Conservation (phyloP, 2,329 filamentous ascomycete species). For the Penicillium hordei region DNA sequence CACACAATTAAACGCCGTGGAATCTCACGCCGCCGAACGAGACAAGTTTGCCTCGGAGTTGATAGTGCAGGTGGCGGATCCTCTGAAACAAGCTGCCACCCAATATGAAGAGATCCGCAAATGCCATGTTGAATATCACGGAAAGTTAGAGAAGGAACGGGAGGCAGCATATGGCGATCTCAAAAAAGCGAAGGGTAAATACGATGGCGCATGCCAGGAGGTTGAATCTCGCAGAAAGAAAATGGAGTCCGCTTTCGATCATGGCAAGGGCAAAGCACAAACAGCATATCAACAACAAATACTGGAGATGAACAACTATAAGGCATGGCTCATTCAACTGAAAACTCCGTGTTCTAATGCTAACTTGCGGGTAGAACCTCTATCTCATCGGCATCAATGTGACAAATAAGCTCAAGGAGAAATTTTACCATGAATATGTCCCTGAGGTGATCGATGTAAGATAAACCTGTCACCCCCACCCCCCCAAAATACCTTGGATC, state of each 20-base stretch:
- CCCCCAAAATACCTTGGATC: not conserved
- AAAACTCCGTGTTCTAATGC: slow-evolving; percentile 19
- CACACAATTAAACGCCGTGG: slow-evolving; percentile 86
- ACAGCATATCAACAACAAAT: slow-evolving; percentile 89
- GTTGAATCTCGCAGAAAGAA: slow-evolving; percentile 95
- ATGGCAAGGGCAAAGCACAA: slow-evolving; percentile 82
- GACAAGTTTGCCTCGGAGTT: slow-evolving; percentile 80
- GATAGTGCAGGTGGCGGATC: slow-evolving; percentile 77
- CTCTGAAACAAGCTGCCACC: slow-evolving; percentile 69
- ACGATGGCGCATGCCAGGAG: slow-evolving; percentile 89
- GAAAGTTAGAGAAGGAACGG: slow-evolving; percentile 84
- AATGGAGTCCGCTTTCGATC: slow-evolving; percentile 86
- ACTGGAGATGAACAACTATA: slow-evolving; percentile 93
- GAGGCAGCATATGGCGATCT: slow-evolving; percentile 81
- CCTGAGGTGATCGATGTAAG: slow-evolving; percentile 86
- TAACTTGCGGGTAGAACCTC: slow-evolving; percentile 63
- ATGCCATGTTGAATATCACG: slow-evolving; percentile 82
- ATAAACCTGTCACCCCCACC: not conserved
- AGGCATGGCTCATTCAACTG: slow-evolving; percentile 44
- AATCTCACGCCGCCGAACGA: slow-evolving; percentile 83
- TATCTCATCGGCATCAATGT: slow-evolving; percentile 96
- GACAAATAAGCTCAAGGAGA: slow-evolving; percentile 95
- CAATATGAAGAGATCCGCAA: slow-evolving; percentile 92
- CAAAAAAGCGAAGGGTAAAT: slow-evolving; percentile 88
- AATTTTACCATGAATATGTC: slow-evolving; percentile 95